phyloP scores from a whole-genome alignment of 2,329 filamentous ascomycete genomes.

The Uncinocarpus reesii region DNA sequence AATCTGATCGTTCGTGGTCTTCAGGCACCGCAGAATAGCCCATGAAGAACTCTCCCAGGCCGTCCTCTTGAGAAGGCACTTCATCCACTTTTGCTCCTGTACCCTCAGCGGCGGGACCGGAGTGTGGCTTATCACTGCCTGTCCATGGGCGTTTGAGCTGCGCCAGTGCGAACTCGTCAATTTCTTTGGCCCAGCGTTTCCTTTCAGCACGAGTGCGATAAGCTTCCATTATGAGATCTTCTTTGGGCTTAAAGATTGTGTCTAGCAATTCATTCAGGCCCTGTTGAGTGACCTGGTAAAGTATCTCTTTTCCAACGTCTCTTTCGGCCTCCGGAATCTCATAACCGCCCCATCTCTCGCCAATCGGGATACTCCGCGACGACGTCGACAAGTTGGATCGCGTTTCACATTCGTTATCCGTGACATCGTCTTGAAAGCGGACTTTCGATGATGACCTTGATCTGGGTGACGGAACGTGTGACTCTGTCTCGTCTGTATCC shows the following conservation, averaged over 20 bases:
- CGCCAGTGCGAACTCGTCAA: constrained; percentile 27
- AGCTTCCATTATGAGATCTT: constrained; percentile 62
- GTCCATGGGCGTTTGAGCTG: background rate
- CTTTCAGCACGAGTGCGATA: constrained; percentile 54
- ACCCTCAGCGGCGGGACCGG: constrained; percentile 19
- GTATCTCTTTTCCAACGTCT: constrained; percentile 75
- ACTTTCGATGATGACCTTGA: constrained; percentile 72
- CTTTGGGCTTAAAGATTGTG: constrained; percentile 68
- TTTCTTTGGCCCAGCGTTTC: constrained; percentile 41
- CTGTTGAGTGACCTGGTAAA: constrained; percentile 86
- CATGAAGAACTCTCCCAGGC: constrained; percentile 37
- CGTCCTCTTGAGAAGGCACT: constrained; percentile 21
- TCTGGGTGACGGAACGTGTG: constrained; percentile 38
- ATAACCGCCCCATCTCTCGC: constrained; percentile 64
- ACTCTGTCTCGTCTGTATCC: constrained; percentile 23
- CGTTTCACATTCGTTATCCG: constrained; percentile 56
- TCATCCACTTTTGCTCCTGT: constrained; percentile 18
- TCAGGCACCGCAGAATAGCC: constrained; percentile 30
- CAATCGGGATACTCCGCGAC: constrained; percentile 55
- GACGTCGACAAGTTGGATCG: constrained; percentile 63
- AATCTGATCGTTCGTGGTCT: background rate
- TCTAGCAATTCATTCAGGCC: constrained; percentile 89
- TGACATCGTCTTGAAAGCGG: constrained; percentile 60
- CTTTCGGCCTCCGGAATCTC: constrained; percentile 70
- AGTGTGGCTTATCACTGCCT: constrained; percentile 8